Base-by-base conservation (phyloP, 305 asterid genomes). In the Fraxinus sp. region DNA sequence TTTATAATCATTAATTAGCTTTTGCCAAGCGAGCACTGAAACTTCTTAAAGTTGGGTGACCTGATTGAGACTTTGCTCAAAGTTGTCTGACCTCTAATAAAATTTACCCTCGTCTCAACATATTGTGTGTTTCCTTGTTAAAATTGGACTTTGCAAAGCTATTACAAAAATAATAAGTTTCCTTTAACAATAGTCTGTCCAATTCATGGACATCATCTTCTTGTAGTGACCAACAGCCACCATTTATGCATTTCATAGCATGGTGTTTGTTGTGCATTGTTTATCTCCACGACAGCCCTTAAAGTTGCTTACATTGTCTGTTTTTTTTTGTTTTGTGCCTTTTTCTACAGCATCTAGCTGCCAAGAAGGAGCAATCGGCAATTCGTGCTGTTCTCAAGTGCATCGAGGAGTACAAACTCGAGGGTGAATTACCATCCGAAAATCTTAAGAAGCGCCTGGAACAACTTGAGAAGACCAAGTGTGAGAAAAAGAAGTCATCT, bases 321-420 rank as follows among this genome's bases (percentile, higher is more conserved):
- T 18, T 49, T 0, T 49, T 14, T 0, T 55, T 68, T 6, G 1
- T 5, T 84, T 18, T 6, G 10, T 70, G 36, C 76, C 4, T 5
- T 76, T 77, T 64, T 79, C 20, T 76, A 79, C 93, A 96, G 99
- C 95, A 91, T 71, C 88, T 96, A 86, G 98, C 99, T 72, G 92
- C 94, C 78, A 96, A 95, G 94, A 96, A 96, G 88, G 99, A 96
- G 91, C 98, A 91, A 83, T 94, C 98, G 3, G 97, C 98, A 3
- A 89, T 96, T 41, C 97, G 99, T 0, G 98, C 99, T 0, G 98
- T 96, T 24, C 90, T 96, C 82, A 91, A 84, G 87, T 96, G 99
- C 91, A 94, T 96, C 3, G 98, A 96, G 74, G 98, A 96, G 88
- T 94, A 96, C 94, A 92, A 93, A 80, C 99, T 96, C 8, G 98